Evolutionary conservation across 306 rosid species (phyloP), one percentile per base, ranked within the genome.

Genomic region (Comarum palustre): DNA sequence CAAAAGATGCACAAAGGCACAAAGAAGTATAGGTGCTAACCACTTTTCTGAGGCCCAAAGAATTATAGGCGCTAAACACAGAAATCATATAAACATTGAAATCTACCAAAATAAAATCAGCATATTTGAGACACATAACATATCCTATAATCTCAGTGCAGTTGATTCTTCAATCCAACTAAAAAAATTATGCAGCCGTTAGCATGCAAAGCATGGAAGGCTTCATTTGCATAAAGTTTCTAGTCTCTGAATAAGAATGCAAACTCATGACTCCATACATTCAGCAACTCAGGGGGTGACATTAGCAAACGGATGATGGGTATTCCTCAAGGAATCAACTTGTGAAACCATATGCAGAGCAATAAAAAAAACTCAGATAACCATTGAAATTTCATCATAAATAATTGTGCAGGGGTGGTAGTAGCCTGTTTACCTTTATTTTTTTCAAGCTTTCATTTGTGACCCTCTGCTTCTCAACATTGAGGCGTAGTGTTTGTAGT

Each of bases 381-480:
- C n/a, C 38, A 38, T 9, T 14, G 31, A 39, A 71, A 69, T 32
- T 48, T 4, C 52, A 50, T 36, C 8, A 29, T 5, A 45, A 34
- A 38, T 32, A 38, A 29, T 16, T 24, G 42, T 8, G 3, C 12
- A 24, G 24, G 4, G 38, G n/a, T 15, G 8, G 16, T 32, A 24
- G 20, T 8, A 22, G 62, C 32, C 55, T 29, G 38, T 36, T 78
- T 78, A 91, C 97, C 98, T 91, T 85, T 76, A 91, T 75, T 88
- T 82, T 89, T 80, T 89, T 91, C 75, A 87, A 82, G 78, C 82
- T 86, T 83, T 79, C 86, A 59, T 89, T 89, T 43, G 79, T 45
- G 62, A 85, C 76, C 79, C 87, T 89, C 25, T 87, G 84, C 81
- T 89, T 82, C 79, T 94, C 92, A 2, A 91, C 55, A 15, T 25